Evolutionary conservation across 2,329 filamentous ascomycete genomes (phyloP).

Genomic region (Aspergillus vadensis): DNA sequence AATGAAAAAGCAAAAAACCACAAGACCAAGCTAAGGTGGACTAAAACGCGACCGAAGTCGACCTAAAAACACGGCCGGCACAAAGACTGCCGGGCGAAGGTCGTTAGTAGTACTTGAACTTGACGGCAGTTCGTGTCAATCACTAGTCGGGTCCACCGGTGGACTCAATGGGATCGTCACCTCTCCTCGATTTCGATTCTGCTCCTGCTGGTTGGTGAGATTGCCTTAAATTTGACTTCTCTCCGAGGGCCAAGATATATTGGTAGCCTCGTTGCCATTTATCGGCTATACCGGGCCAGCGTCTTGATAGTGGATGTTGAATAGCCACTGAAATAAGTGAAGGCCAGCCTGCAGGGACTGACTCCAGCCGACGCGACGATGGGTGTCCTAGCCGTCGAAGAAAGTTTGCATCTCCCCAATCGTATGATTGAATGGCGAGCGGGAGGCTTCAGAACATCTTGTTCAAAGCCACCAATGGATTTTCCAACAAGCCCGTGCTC

Average conservation of each 20-base stretch:
- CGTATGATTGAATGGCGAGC: slow-evolving; percentile 13
- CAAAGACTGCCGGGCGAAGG: neutral
- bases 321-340: neutral
- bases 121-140: slow-evolving; percentile 15
- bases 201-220: neutral
- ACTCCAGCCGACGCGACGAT: neutral
- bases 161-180: neutral
- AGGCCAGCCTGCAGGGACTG: neutral
- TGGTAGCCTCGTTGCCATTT: neutral
- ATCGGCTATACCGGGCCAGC: neutral
- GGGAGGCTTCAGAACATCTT: neutral
- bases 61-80: neutral
- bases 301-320: neutral
- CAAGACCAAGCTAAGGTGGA: neutral
- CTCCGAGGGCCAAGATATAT: neutral
- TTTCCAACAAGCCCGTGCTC: slow-evolving; percentile 23
- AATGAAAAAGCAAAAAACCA: neutral
- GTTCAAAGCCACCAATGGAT: slow-evolving; percentile 8
- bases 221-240: neutral
- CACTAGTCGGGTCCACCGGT: slow-evolving; percentile 13
- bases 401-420: neutral
- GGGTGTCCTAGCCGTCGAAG: neutral
- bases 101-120: neutral
- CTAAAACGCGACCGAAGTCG: neutral
- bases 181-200: neutral